Evolutionary conservation across 352 stramenopile species (phyloP), one percentile per base, ranked within the genome.

Genomic region (Phytophthora quininea): DNA sequence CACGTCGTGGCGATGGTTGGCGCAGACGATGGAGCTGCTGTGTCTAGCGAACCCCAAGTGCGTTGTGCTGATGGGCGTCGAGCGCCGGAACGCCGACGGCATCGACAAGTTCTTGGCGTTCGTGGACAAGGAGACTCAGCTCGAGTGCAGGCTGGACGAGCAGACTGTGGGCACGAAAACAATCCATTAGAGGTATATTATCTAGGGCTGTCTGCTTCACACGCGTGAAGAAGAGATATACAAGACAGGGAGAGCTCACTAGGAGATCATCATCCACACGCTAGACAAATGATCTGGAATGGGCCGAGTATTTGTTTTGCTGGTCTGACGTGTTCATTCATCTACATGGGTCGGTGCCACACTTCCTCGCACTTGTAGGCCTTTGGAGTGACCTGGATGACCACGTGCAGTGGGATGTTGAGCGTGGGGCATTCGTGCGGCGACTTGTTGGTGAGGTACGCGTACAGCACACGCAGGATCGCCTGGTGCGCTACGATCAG

Each of bases 401-500:
- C 93, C 56, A 97, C 94, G 71, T 99, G 97, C 53, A 98, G 74
- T 9, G 92, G 92, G 58, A 98, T 96, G 73, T 96, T 86, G 52
- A 97, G 74, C 32, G 96, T 98, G 12, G 97, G 96, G 62, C 95
- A 98, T 67, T 98, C 86, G 58, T 94, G 82, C 45, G 93, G 91
- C 30, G 90, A 80, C 55, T 97, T 90, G 67, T 98, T 97, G 67
- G 97, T 98, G 63, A 98, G 90, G 80, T 99, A 99, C 43, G 95
- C 96, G 76, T 98, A 98, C 31, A 99, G 67, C 55, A 98, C 96
- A 27, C 96, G 88, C 47, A 98, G 77, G 66, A 98, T 98, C 12
- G 96, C 96, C 77, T 99, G 96, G 74, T 99, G 96, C 43, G 89
- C 94, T 4, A 99, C 88, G 68, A 99, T 98, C 42, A 97, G 71